Evolutionary conservation across 2,329 filamentous ascomycete genomes (phyloP), one percentile per base, ranked within the genome.

Genomic region (Ascocoryne sarcoides): DNA sequence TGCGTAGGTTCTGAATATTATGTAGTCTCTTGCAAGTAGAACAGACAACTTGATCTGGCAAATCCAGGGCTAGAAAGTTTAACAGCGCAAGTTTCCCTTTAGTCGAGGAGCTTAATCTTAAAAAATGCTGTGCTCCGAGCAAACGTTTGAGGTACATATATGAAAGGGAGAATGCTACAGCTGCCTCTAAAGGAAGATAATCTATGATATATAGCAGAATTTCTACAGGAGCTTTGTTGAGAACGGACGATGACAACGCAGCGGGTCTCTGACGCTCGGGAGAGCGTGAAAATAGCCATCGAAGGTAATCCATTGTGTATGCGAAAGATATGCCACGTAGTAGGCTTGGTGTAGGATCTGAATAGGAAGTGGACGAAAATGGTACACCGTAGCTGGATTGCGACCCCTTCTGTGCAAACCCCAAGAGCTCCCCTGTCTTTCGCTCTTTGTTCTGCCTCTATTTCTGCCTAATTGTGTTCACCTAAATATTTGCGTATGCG

Each of bases 51-150:
- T 17, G 14, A 40, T 46, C 32, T 9, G 40, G 44, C n/a, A 47
- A 30, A 45, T 47, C 48, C n/a, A 40, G 18, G 17, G 36, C 42
- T 20, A 51, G 12, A n/a, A 51, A 36, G 8, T 42, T 30, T 12
- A 45, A 29, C 21, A 49, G 36, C 26, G 21, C 32, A 12, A 44
- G 14, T 37, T 12, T 44, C 16, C 42, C 21, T 20, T 40, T 20
- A 3, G 23, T 19, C 17, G 35, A 40, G n/a, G 42, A 36, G 12
- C 39, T 12, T 30, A 43, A 5, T 15, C 31, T 44, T 17, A 12
- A 30, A 10, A 50, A 37, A 18, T 43, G 39, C 14, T 34, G 21
- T 4, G 20, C 10, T 10, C 46, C 44, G 9, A 46, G 33, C n/a
- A 31, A 12, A 17, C 7, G 3, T 16, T 44, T 43, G 15, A 49